Evolutionary conservation across 2,329 filamentous ascomycete genomes (phyloP).

Genomic region (Lithohypha guttulata): DNA sequence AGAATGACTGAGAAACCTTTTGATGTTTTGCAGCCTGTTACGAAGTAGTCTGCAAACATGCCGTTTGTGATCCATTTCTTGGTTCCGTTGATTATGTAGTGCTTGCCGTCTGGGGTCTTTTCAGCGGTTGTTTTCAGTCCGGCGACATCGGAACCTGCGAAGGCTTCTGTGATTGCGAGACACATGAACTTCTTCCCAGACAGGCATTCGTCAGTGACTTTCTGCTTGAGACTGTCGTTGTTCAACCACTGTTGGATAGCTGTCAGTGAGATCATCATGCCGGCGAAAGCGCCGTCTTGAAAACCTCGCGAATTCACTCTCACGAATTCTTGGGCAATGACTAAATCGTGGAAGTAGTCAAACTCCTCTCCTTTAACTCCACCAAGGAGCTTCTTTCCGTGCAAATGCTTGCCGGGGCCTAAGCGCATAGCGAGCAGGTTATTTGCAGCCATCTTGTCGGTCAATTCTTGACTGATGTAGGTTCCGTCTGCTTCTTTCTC

Average conservation of each 20-base stretch:
- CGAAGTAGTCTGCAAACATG: slow-evolving; percentile 57
- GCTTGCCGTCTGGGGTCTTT: slow-evolving; percentile 51
- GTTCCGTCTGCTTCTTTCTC: slow-evolving; percentile 61
- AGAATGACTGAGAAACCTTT: slow-evolving; percentile 55
- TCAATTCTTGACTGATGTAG: slow-evolving; percentile 55
- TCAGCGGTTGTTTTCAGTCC: slow-evolving; percentile 58
- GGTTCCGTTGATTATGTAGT: slow-evolving; percentile 58
- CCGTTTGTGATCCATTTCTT: slow-evolving; percentile 78
- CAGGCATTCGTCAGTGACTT: slow-evolving; percentile 57
- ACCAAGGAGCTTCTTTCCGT: slow-evolving; percentile 55
- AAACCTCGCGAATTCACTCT: slow-evolving; percentile 65
- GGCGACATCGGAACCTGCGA: slow-evolving; percentile 62
- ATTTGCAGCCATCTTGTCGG: slow-evolving; percentile 50
- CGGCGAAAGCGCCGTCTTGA: slow-evolving; percentile 66
- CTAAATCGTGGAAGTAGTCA: slow-evolving; percentile 61
- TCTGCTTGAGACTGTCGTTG: slow-evolving; percentile 48
- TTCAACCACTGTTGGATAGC: slow-evolving; percentile 63
- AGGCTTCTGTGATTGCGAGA: slow-evolving; percentile 70
- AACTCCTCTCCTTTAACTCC: slow-evolving; percentile 62
- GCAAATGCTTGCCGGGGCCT: slow-evolving; percentile 54
- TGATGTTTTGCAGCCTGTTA: slow-evolving; percentile 63
- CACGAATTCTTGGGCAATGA: slow-evolving; percentile 61
- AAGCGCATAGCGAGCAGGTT: slow-evolving; percentile 60
- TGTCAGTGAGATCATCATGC: slow-evolving; percentile 51
- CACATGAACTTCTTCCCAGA: slow-evolving; percentile 57